Evolutionary conservation across 768 basidiomycete genomes (phyloP), one percentile per base, ranked within the genome.

Genomic region (Psilocybe cubensis): DNA sequence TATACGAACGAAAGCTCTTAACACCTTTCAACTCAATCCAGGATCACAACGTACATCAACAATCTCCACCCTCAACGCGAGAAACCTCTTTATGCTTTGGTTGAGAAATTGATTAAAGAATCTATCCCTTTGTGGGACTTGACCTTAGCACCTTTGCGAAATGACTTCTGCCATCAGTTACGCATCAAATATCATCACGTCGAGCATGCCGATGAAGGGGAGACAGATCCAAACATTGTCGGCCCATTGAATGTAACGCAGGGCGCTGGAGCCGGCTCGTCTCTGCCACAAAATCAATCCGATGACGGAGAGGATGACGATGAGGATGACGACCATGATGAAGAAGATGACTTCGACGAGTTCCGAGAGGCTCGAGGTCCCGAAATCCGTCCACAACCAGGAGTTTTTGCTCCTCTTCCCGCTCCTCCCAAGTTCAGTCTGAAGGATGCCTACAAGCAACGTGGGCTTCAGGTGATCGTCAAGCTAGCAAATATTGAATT

Each of bases 11-110:
- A 33, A 1, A n/a, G 31, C 9, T 33, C 31, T 14, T 33, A 33
- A 33, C 14, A 14, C 31, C 8, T 14, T 14, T 33, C 14, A 33
- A 33, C 31, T 33, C 31, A 33, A 33, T 33, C 7, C 20, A 74
- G 72, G 46, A 71, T 74, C 17, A 70, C 59, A 9, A 73, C 69
- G 10, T 79, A 81, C 60, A 78, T 80, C 66, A 79, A 79, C 56
- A 77, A 77, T 41, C 66, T 80, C n/a, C 71, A 77, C 52, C 78
- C 76, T 1, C 42, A 56, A 8, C 52, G 52, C 12, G 61, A 66
- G 49, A 55, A 56, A 41, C 27, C 50, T 12, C 68, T 77, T 11
- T 73, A 73, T 55, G 10, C 29, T 10, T 52, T 70, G 10, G 56
- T 75, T 21, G 68, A 70, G 35, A 40, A 65, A 31, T 29, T 74